Evolutionary conservation across 2,329 filamentous ascomycete genomes (phyloP), one percentile per base, ranked within the genome.

Genomic region (Ophiostoma angusticollis): DNA sequence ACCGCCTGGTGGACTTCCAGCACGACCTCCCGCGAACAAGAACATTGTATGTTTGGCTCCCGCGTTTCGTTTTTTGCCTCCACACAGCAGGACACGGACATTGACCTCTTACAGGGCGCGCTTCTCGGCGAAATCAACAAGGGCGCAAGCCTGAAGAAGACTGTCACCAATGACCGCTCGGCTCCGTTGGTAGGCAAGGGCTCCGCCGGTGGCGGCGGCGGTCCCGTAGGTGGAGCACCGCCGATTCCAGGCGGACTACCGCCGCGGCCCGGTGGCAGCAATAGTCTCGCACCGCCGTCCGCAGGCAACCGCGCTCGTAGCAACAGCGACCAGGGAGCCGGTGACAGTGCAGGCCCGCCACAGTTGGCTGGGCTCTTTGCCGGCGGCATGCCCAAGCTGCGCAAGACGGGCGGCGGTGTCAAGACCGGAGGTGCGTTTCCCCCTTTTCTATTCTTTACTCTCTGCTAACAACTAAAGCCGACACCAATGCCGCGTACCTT

Each of bases 341-440:
- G 54, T 11, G 49, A 59, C 14, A 50, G 54, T 16, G 61, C 60
- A 2, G 59, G 74, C 16, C 74, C 84, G 34, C 85, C 86, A 9
- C 89, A 95, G 56, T 60, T 96, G 9, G 89, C 68, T 22, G 91
- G 91, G 1, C 59, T 98, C 19, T 94, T 98, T 54, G 85, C 84
- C 1, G 87, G 85, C 25, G 91, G 89, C 27, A 96, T 96, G 74
- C 91, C 91, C 3, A 96, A 95, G 63, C 58, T 98, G 53, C 83
- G 84, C 58, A 95, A 93, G 64, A 72, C 79, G 3, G 82, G 85
- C 40, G 87, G 84, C 34, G 81, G 81, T 28, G 67, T 89, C 43
- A 72, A 85, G 58, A 89, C 83, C 1, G 83, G 78, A 56, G 70
- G 70, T 71, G 52, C 51, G 67, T 41, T 40, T 17, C 3, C 7